Evolutionary conservation across 2,329 filamentous ascomycete species (phyloP).

Genomic region (Akanthomyces muscarius): DNA sequence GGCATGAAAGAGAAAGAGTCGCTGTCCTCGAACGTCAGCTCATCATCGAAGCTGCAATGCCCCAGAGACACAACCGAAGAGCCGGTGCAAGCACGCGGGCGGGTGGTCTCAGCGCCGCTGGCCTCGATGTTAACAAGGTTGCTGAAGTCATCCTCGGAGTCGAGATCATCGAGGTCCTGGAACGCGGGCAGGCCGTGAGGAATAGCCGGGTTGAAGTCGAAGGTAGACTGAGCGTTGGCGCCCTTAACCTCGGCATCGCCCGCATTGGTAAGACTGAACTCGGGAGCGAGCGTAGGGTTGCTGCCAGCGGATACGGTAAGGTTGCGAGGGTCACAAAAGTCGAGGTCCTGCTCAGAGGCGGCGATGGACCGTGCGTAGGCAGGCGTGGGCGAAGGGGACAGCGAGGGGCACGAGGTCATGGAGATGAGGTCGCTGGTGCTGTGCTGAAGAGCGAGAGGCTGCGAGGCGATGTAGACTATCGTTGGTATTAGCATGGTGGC

Average conservation of each 20-base stretch:
- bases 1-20: conserved; percentile 57
- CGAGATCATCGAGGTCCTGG: conserved; percentile 83
- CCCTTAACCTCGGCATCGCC: conserved; percentile 58
- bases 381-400: conserved; percentile 82
- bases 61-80: conserved; percentile 65
- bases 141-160: conserved; percentile 85
- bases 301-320: conserved; percentile 63
- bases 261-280: conserved; percentile 64
- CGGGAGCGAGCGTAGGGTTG: conserved; percentile 48
- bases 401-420: conserved; percentile 73
- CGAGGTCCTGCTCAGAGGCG: conserved; percentile 66
- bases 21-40: conserved; percentile 73
- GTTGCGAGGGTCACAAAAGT: conserved; percentile 90
- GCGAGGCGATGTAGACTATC: conserved; percentile 48
- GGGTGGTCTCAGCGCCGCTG: conserved; percentile 57
- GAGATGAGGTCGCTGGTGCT: conserved; percentile 69
- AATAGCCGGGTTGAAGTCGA: conserved; percentile 46
- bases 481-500: conserved; percentile 33
- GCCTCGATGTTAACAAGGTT: conserved; percentile 63
- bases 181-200: conserved; percentile 66
- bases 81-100: conserved; percentile 64
- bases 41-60: conserved; percentile 72
- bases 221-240: conserved; percentile 41
- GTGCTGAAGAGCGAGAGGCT: conserved; percentile 56
- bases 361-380: conserved; percentile 61